Base-by-base conservation (phyloP, 345 rosid genomes). In the Salix caprea region DNA sequence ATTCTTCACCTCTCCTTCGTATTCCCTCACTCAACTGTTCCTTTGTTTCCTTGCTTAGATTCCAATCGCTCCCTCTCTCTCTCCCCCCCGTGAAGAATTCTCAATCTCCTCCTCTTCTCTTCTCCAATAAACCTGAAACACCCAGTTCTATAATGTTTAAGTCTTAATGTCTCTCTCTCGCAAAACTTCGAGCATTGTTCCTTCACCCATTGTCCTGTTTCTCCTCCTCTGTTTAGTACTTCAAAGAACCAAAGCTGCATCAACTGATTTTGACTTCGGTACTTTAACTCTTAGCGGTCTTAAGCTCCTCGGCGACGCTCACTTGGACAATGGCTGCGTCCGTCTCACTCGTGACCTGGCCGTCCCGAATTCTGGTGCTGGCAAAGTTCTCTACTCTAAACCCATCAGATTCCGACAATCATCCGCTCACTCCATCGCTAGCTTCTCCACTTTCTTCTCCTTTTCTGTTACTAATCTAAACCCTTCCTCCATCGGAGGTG, bases 401-500 rank as follows among this genome's bases (percentile, higher is more conserved):
- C 95, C 98, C 42, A 84, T 96, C 39, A 81, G 85, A 58, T 92
- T 96, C 95, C 89, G 96, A 56, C 83, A 84, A 23, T 87, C 90
- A 2, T 89, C 73, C 2, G 83, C 85, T 32, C 84, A 66, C 44
- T 69, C 86, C 37, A 85, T 89, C 74, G 84, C 94, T 1, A 96
- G 96, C 74, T 96, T 96, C 84, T 70, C 91, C 11, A 93, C 98
- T n/a, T 91, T 85, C 86, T 96, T 93, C 80, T 90, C 99, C 16
- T 93, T 96, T 89, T 84, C 92, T 1, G 84, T 96, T 5, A 76
- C 73, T 7, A 92, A 96, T 71, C 80, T 96, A 1, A 96, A 96
- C 72, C 99, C 99, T 0, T 85, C 96, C 2, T 96, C 99, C 7
- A 92, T 92, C 78, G 99, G 99, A 42, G 97, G 94, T 14, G 99